Base-by-base conservation (phyloP, 2,329 filamentous ascomycete species). In the Neonectria punicea region DNA sequence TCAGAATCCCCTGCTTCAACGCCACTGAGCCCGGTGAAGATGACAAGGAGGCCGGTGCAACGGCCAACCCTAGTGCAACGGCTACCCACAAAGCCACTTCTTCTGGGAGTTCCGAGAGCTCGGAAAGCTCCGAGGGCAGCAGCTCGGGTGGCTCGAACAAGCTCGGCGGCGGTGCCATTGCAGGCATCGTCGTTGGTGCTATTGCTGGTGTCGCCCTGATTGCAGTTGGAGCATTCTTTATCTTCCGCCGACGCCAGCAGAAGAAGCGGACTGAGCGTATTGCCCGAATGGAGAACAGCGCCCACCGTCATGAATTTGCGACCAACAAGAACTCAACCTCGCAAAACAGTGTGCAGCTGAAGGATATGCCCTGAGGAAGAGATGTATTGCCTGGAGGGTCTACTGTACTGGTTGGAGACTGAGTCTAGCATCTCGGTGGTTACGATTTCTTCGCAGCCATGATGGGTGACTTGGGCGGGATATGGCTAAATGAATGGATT, bases 101-200 rank as follows among this genome's bases (percentile, higher is more conserved):
- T 13, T 51, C 49, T 20, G 32, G 10, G 11, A 51, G 32, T 9
- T 32, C 32, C n/a, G 49, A 51, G 3, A 50, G 25, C 30, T 34
- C 49, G 6, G 49, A 28, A 34, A 18, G 14, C 22, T 47, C 44
- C 1, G 47, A 34, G 7, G 30, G 22, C 28, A 30, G 34, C 28
- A 50, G 25, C 30, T 34, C 49, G 4, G 67, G 70, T 57, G 76
- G 75, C 2, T 90, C 89, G 5, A 88, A 87, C 25, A 91, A 91
- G 46, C 85, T 88, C 32, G 93, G 94, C n/a, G 30, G 49, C 22
- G 49, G 49, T 4, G 49, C 49, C 11, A 51, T 51, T 73, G 92
- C 92, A 3, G 92, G 92, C 1, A 89, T 92, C 67, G 90, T 91
- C 7, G 82, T 94, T 66, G 92, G 92, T 34, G 86, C 89, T 3